Base-by-base conservation (phyloP, 2,329 filamentous ascomycete genomes). In the Dothideomycetes sp. region DNA sequence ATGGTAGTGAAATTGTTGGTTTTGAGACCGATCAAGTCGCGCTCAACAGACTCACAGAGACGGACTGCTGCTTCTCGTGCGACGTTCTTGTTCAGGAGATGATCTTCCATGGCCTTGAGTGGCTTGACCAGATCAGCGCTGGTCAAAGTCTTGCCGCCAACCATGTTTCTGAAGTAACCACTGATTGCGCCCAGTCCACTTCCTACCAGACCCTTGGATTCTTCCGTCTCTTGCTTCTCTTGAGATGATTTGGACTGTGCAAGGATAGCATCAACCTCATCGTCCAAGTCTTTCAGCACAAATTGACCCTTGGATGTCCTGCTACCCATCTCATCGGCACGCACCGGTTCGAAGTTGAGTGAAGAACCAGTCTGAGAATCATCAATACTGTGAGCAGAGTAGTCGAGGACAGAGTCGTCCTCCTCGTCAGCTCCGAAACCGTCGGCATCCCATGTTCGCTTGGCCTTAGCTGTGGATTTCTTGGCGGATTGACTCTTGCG, bases 61-160 rank as follows among this genome's bases (percentile, higher is more conserved):
- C 91, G 82, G 22, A 94, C 74, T 2, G 89, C 91, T 12, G 91
- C 91, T 68, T 96, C 91, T 39, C 85, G 82, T 0, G 91, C 91
- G 19, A 98, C 88, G 54, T 98, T 98, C 70, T 98, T 98, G 64
- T 82, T 80, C 45, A 98, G 65, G 5, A 98, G 70, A 60, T 96
- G 89, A 43, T 94, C 86, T 58, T 95, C 86, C 86, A 98, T 95
- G 22, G 82, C 84, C 63, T 89, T 91, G 67, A 98, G 80, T 2
- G 91, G 84, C 60, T 93, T 94, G 47, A 86, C 82, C 16, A 98
- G 73, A 55, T 41, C 38, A 10, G 31, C 32, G 17, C 30, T 29
- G 3, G 38, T 41, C 54, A 98, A 67, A 1, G 82, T 85, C 69
- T 95, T 95, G 48, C 93, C 91, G 41, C 91, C 91, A 1, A 98